Conservation (phyloP, 2,329 filamentous ascomycete genomes). For the Epicoccum sorghinum region DNA sequence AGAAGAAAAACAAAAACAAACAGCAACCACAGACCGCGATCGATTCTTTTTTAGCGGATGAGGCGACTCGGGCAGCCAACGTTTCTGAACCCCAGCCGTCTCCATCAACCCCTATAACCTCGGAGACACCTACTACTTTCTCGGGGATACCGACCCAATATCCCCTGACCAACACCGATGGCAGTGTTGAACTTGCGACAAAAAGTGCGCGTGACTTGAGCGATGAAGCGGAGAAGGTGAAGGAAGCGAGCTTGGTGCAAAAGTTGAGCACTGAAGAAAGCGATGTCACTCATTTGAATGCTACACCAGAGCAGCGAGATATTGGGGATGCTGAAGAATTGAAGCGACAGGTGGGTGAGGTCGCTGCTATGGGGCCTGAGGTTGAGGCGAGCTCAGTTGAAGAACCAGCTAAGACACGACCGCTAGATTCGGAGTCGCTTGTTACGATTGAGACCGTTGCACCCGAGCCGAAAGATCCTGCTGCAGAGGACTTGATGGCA, state of each 20-base stretch:
- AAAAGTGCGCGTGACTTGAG: conserved; percentile 14
- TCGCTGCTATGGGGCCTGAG: neutral
- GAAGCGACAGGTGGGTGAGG: neutral
- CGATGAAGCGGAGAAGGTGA: conserved; percentile 6
- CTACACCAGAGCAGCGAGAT: conserved; percentile 8
- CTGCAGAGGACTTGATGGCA: neutral
- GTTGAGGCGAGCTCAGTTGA: neutral
- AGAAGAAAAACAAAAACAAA: conserved; percentile 30
- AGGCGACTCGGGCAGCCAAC: conserved; percentile 41
- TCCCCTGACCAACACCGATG: conserved; percentile 32
- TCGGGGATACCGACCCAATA: conserved; percentile 39
- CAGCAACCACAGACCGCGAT: conserved; percentile 22
- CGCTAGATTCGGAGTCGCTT: too few relatives aligned
- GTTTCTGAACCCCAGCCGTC: conserved; percentile 41
- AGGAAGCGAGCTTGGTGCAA: too few relatives aligned
- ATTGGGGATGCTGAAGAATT: neutral
- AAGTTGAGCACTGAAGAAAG: neutral
- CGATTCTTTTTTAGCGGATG: conserved; percentile 42
- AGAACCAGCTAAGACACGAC: too few relatives aligned
- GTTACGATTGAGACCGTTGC: too few relatives aligned
- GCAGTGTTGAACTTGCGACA: conserved; percentile 29
- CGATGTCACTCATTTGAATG: conserved; percentile 11
- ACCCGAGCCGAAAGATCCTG: too few relatives aligned
- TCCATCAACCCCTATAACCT: conserved; percentile 35
- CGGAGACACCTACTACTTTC: conserved; percentile 37